A percentile compares a stretch with the other conserved stretches of the same genome.
phyloP scores from a whole-genome alignment of 2,329 filamentous ascomycete genomes.

The Davidsoniella eucalypti region DNA sequence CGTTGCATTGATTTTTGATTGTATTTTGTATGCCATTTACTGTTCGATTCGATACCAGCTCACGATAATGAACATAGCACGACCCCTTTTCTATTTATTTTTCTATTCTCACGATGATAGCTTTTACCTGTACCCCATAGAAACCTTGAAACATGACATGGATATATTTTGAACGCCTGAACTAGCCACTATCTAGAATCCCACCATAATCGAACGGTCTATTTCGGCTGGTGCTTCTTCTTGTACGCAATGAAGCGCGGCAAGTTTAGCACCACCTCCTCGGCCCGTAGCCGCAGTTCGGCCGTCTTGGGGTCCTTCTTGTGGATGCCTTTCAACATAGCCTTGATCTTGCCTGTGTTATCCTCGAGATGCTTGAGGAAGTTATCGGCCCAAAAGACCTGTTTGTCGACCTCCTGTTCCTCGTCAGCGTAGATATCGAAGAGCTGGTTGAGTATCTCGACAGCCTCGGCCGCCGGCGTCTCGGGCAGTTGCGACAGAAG shows the following conservation, averaged over 20 bases:
- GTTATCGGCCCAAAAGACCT: conserved; percentile 47
- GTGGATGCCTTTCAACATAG: conserved; percentile 43
- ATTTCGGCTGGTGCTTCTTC: conserved; percentile 34
- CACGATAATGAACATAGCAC: too few relatives aligned
- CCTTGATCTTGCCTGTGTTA: conserved; percentile 34
- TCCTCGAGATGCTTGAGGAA: conserved; percentile 44
- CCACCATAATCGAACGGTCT: background rate
- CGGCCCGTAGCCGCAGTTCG: conserved; percentile 41
- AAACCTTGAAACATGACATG: background rate
- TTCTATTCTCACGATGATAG: background rate
- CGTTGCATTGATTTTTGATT: background rate
- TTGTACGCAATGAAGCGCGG: conserved; percentile 48
- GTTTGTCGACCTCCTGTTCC: conserved; percentile 37
- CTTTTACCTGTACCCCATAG: background rate
- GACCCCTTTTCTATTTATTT: background rate
- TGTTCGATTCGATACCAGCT: too few relatives aligned
- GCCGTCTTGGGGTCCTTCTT: conserved; percentile 31
- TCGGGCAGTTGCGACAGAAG: conserved; percentile 34
- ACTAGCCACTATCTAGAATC: background rate
- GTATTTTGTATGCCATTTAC: too few relatives aligned
- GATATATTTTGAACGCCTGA: too few relatives aligned
- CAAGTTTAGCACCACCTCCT: conserved; percentile 46
- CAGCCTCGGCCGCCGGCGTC: conserved; percentile 37
- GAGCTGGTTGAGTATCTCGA: conserved; percentile 49
- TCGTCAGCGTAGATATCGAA: conserved; percentile 54